phyloP scores from a whole-genome alignment of 257 asterid species.

The Sherardia arvensis region DNA sequence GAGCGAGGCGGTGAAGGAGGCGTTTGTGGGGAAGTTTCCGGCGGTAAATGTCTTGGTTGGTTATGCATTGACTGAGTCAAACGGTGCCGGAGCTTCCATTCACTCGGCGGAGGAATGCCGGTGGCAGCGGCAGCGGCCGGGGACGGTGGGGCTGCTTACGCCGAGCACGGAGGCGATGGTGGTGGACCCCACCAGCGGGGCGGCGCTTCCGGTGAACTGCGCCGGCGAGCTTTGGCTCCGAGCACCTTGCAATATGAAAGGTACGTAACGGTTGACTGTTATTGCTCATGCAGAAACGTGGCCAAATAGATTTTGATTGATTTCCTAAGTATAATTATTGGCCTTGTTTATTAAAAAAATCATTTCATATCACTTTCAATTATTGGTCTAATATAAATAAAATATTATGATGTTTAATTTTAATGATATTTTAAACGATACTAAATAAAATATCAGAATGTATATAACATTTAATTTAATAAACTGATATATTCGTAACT shows the following conservation, averaged over 20 bases:
- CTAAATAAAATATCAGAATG: too few relatives aligned
- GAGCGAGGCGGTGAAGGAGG: constrained; percentile 78
- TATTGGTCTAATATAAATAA: too few relatives aligned
- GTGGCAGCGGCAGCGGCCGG: constrained; percentile 48
- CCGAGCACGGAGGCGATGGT: constrained; percentile 79
- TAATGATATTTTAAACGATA: too few relatives aligned
- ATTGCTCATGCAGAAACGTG: background rate
- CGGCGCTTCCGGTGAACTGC: constrained; percentile 34
- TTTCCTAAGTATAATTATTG: too few relatives aligned
- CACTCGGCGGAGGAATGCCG: constrained; percentile 79
- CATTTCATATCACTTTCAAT: too few relatives aligned
- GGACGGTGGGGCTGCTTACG: constrained; percentile 78
- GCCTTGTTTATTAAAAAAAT: too few relatives aligned
- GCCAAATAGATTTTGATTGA: background rate
- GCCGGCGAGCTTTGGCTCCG: constrained; percentile 94
- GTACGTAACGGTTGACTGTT: constrained; percentile 10
- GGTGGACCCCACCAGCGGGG: constrained; percentile 62
- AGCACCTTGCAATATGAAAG: constrained; percentile 85
- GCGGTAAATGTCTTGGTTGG: constrained; percentile 63
- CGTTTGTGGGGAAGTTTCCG: constrained; percentile 62
- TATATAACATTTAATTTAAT: too few relatives aligned
- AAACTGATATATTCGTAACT: too few relatives aligned
- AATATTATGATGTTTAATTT: too few relatives aligned
- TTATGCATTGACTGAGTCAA: constrained; percentile 82
- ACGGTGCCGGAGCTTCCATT: constrained; percentile 75